Percentiles rank a stretch among this genome's conserved stretches.
Conservation (phyloP, 2,329 filamentous ascomycete genomes). For the Trichophyton rubrum region DNA sequence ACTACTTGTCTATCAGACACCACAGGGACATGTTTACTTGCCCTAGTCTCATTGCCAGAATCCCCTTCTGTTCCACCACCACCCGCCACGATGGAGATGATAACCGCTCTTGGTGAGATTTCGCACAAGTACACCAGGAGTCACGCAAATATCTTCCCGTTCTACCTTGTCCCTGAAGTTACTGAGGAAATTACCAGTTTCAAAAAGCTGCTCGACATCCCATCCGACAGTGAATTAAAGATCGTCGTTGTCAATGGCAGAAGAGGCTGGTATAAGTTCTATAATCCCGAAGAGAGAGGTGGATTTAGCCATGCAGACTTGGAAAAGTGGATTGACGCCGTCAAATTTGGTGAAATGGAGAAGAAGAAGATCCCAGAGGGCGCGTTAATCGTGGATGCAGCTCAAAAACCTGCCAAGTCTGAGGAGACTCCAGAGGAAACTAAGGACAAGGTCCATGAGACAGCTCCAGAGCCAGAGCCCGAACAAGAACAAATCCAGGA, state of each 20-base stretch:
- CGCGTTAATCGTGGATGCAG: conserved; percentile 38
- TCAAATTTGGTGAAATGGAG: conserved; percentile 72
- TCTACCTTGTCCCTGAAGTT: conserved; percentile 58
- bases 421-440: conserved; percentile 31
- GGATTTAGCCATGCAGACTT: conserved; percentile 45
- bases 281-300: conserved; percentile 43
- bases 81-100: conserved; percentile 37
- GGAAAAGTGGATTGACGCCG: conserved; percentile 80
- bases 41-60: conserved; percentile 48
- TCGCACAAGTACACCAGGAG: conserved; percentile 59
- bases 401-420: conserved; percentile 11
- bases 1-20: conserved; percentile 62
- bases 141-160: conserved; percentile 63
- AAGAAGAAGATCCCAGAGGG: conserved; percentile 63
- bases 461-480: not conserved
- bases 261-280: conserved; percentile 73
- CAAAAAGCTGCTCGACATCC: conserved; percentile 50
- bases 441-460: conserved; percentile 41
- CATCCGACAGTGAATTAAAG: conserved; percentile 44
- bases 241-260: conserved; percentile 76
- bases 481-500: not conserved
- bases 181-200: conserved; percentile 47
- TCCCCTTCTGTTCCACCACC: conserved; percentile 39
- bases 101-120: conserved; percentile 57
- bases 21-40: conserved; percentile 72